Evolutionary conservation across 2,329 filamentous ascomycete genomes (phyloP).

Genomic region (Fusarium floridanum): DNA sequence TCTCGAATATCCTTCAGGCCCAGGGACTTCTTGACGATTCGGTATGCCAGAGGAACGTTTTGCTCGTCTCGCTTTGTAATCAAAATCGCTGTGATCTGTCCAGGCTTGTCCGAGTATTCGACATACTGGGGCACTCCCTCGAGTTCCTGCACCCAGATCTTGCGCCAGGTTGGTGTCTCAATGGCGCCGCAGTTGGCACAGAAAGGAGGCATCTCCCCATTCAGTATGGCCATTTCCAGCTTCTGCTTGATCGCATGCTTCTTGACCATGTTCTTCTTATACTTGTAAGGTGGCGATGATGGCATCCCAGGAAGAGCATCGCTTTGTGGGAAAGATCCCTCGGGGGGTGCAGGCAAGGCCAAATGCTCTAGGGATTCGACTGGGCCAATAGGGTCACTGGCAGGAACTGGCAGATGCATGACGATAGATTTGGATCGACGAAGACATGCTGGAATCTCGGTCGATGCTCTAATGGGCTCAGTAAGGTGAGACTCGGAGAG

Average conservation of each 20-base stretch:
- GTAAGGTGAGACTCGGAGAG: constrained; percentile 50
- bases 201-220: constrained; percentile 87
- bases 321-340: constrained; percentile 58
- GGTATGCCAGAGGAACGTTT: constrained; percentile 74
- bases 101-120: constrained; percentile 79
- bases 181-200: constrained; percentile 96
- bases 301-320: constrained; percentile 56
- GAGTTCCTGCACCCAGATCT: constrained; percentile 85
- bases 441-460: constrained; percentile 53
- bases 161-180: constrained; percentile 96
- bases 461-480: constrained; percentile 34
- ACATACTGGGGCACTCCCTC: constrained; percentile 77
- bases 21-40: constrained; percentile 82
- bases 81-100: constrained; percentile 80
- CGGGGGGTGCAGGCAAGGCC: constrained; percentile 47
- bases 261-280: constrained; percentile 74
- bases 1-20: constrained; percentile 72
- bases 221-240: constrained; percentile 74
- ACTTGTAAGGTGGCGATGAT: constrained; percentile 60
- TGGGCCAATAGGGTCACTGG: constrained; percentile 60
- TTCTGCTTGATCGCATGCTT: constrained; percentile 72
- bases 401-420: constrained; percentile 55
- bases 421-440: constrained; percentile 55
- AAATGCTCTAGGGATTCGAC: constrained; percentile 39
- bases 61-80: constrained; percentile 72